Evolutionary conservation across 768 basidiomycete species (phyloP), one percentile per base, ranked within the genome.

Genomic region (Termitomyces sp.): DNA sequence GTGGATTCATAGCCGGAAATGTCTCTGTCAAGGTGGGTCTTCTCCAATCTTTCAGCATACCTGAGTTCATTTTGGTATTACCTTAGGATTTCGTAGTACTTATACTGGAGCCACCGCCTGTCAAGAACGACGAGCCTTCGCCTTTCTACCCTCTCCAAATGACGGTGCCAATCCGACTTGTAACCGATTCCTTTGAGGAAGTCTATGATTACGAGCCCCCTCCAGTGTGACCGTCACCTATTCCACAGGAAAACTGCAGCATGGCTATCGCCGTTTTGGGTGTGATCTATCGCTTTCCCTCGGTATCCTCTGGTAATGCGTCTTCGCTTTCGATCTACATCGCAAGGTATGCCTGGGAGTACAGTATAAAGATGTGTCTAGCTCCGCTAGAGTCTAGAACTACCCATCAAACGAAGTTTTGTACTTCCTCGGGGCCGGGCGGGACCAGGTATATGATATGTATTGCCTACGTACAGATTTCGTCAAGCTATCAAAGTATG

Each of bases 71-170:
- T 46, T 5, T 48, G 2, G 29, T 58, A 42, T 57, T 40, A 9
- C 57, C 60, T 57, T 63, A 88, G 87, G 87, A 89, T 65, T 87
- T 80, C 61, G 77, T 89, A 36, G 75, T 79, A 15, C 69, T 88
- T 31, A 72, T 76, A 3, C 64, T 88, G 12, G 63, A 49, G 65
- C 74, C n/a, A 81, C 84, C 62, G 17, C 52, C 56, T 2, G 17
- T 69, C 71, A 12, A 25, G 25, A 25, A 70, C 62, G 72, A 72
- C 31, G 69, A 65, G 29, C 34, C 55, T 15, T 71, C 76, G 45
- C 66, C 80, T 65, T 59, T 81, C 68, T 32, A 72, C 68, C 59
- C 66, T 57, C 60, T 79, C 17, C 81, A 81, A 67, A 67, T 85
- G 52, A 74, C 74, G 12, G 75, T 84, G 61, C 81, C 85, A 1